A percentile compares a stretch with the other conserved stretches of the same genome.
phyloP scores from a whole-genome alignment of 208 protist genomes.

The Leishmania tarentolae region DNA sequence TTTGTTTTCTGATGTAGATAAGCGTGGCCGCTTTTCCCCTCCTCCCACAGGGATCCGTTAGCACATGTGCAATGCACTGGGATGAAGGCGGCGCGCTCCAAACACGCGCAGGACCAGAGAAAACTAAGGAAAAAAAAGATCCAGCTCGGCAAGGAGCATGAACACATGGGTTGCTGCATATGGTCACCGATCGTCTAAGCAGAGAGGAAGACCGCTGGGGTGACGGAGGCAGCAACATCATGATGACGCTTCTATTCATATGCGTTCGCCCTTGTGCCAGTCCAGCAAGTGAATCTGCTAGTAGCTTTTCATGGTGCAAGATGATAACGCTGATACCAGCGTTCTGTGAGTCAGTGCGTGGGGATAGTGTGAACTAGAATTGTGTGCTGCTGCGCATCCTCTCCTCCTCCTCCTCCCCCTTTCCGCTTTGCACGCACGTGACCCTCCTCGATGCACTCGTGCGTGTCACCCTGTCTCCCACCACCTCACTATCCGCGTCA shows the following conservation, averaged over 20 bases:
- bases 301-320: too few relatives aligned
- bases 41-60: neutral
- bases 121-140: neutral
- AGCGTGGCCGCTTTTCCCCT: neutral
- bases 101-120: neutral
- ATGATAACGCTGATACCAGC: neutral
- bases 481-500: neutral
- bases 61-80: neutral
- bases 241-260: neutral
- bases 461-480: neutral
- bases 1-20: slow-evolving; percentile 4
- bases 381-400: neutral
- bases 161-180: neutral
- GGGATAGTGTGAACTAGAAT: neutral
- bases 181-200: neutral
- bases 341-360: neutral
- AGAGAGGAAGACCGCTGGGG: neutral
- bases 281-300: neutral
- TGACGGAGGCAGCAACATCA: neutral
- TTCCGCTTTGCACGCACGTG: neutral
- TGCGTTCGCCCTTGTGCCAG: neutral
- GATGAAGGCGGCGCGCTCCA: neutral
- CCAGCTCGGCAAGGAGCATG: too few relatives aligned
- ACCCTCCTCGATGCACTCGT: neutral
- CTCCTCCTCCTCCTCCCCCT: neutral